phyloP scores from a whole-genome alignment of 2,329 filamentous ascomycete genomes.

The Raffaelea ambrosiae region DNA sequence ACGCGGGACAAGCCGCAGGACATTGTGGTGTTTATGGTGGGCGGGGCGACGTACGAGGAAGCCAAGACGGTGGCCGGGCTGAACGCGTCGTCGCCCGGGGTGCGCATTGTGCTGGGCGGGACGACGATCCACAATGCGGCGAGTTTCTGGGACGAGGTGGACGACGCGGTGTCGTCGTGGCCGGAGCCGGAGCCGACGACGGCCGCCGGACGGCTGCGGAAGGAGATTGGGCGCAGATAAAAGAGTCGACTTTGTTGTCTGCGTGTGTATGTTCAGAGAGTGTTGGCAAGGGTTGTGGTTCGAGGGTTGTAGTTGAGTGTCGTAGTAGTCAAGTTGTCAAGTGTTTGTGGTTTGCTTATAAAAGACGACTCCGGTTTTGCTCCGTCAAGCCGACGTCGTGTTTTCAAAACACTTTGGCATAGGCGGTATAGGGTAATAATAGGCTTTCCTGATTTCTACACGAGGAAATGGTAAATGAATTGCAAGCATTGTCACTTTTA shows the following conservation, averaged over 20 bases:
- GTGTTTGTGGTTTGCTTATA: not conserved
- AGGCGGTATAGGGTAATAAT: too few species aligned
- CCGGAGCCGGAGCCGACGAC: constrained; percentile 50
- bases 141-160: constrained; percentile 84
- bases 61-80: constrained; percentile 93
- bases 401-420: too few species aligned
- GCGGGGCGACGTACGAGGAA: constrained; percentile 92
- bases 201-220: constrained; percentile 21
- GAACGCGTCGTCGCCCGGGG: constrained; percentile 81
- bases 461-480: too few species aligned
- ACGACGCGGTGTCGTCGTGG: constrained; percentile 81
- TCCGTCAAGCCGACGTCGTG: too few species aligned
- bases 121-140: constrained; percentile 82
- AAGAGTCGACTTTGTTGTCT: not conserved
- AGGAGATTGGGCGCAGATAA: constrained; percentile 19
- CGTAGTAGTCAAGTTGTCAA: too few species aligned
- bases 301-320: too few species aligned
- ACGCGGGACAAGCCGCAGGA: constrained; percentile 96
- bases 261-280: not conserved
- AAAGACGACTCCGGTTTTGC: too few species aligned
- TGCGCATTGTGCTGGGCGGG: constrained; percentile 82
- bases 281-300: too few species aligned
- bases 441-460: too few species aligned
- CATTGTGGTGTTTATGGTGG: constrained; percentile 88
- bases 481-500: too few species aligned